These are phyloP conservation scores for Limonomyces culmigenus DNA, from an alignment of 1,284 basidiomycete genomes.

Conservation along the genomic window DNA sequence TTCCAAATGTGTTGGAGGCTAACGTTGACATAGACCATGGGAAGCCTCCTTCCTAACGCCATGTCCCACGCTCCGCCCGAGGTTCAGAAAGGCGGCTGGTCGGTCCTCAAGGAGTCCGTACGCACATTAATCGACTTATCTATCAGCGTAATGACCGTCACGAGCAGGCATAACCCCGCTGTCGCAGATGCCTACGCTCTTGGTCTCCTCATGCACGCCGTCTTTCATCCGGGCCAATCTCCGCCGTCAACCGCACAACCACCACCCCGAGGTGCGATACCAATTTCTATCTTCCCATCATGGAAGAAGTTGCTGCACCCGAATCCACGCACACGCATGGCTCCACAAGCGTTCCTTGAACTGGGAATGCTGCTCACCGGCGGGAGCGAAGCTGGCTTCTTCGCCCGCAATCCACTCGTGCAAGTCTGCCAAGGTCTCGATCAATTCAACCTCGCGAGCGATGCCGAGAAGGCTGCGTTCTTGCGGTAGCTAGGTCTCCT, in stretches of 20 bases:
- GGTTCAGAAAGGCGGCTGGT: slow-evolving; percentile 84
- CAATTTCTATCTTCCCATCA: slow-evolving; percentile 56
- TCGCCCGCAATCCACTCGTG: slow-evolving; percentile 70
- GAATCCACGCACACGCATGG: slow-evolving; percentile 65
- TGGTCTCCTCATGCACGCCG: slow-evolving; percentile 66
- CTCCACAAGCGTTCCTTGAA: slow-evolving; percentile 64
- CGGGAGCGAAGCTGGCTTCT: slow-evolving; percentile 57
- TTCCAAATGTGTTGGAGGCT: neutral
- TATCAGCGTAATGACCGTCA: slow-evolving; percentile 5
- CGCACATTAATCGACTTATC: too few relatives aligned
- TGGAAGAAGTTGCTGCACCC: slow-evolving; percentile 86
- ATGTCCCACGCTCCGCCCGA: slow-evolving; percentile 63
- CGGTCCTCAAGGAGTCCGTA: slow-evolving; percentile 62
- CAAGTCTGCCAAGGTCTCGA: slow-evolving; percentile 79
- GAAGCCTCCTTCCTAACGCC: slow-evolving; percentile 45
- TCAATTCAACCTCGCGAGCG: slow-evolving; percentile 71
- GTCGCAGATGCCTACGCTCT: slow-evolving; percentile 76
- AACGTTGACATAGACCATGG: slow-evolving; percentile 42
- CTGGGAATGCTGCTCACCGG: slow-evolving; percentile 56
- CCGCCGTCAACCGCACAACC: slow-evolving; percentile 51
- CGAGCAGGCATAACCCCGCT: slow-evolving; percentile 45
- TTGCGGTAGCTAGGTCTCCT: slow-evolving; percentile 33
- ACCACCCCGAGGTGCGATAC: slow-evolving; percentile 68
- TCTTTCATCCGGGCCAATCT: slow-evolving; percentile 73
- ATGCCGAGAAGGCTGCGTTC: slow-evolving; percentile 66